Evolutionary conservation across 2,329 filamentous ascomycete species (phyloP).

Genomic region (Amphichorda felina): DNA sequence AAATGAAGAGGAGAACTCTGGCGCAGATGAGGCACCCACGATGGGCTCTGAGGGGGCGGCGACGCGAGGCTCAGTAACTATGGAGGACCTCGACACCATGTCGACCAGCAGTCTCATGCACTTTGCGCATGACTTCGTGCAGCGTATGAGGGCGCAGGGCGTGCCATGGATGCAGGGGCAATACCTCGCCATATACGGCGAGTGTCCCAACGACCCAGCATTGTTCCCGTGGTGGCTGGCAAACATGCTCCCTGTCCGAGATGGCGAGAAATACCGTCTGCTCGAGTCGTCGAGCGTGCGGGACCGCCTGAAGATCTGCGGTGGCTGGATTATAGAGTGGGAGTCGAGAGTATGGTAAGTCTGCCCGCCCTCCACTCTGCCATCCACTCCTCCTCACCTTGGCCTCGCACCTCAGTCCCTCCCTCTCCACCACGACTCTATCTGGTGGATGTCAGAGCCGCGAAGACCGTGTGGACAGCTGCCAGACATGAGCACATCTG

Average conservation of each 20-base stretch:
- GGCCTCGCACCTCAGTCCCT: background rate
- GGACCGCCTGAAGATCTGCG: slow-evolving; percentile 72
- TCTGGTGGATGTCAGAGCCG: too few species aligned
- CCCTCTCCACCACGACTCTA: background rate
- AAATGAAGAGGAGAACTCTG: too few species aligned
- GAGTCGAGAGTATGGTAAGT: slow-evolving; percentile 61
- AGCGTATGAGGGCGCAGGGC: slow-evolving; percentile 53
- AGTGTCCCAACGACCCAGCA: slow-evolving; percentile 63
- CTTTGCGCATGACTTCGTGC: slow-evolving; percentile 54
- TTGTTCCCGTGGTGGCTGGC: slow-evolving; percentile 87
- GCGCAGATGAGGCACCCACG: too few species aligned
- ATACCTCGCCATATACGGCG: slow-evolving; percentile 63
- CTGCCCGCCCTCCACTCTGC: too few species aligned
- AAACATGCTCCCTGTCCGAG: slow-evolving; percentile 64
- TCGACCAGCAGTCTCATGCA: slow-evolving; percentile 61
- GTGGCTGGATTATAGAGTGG: slow-evolving; percentile 64
- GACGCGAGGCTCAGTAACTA: too few species aligned
- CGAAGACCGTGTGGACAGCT: too few species aligned
- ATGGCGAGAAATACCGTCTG: slow-evolving; percentile 69
- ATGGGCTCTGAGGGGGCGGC: background rate
- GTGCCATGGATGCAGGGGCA: slow-evolving; percentile 65
- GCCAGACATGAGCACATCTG: too few species aligned
- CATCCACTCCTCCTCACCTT: background rate
- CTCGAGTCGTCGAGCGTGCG: slow-evolving; percentile 65
- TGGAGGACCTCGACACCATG: slow-evolving; percentile 29